These are phyloP conservation scores for Physcomitrium patens DNA, from an alignment of 225 moss, liverwort and hornwort species.

Conservation along the genomic window DNA sequence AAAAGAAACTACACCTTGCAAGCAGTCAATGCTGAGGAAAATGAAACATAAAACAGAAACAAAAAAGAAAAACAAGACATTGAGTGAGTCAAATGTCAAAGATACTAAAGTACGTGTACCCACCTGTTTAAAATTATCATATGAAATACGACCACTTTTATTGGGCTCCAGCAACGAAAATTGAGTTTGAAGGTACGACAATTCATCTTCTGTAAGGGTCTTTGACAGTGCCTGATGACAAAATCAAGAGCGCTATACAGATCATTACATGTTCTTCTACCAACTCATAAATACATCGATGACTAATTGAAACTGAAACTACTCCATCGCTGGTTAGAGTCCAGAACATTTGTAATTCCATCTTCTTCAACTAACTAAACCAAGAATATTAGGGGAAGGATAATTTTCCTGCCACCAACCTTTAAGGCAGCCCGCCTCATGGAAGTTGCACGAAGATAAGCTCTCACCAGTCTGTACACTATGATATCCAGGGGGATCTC, in stretches of 20 bases:
- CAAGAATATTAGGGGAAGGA: too few species aligned
- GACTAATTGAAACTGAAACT: background rate
- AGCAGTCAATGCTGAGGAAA: background rate
- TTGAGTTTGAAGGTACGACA: constrained; percentile 71
- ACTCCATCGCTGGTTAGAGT: too few species aligned
- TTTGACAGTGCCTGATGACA: constrained; percentile 53
- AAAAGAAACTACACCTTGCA: background rate
- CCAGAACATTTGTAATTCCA: too few species aligned
- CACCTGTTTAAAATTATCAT: constrained; percentile 63
- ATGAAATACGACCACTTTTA: constrained; percentile 66
- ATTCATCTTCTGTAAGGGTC: constrained; percentile 72
- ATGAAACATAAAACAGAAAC: too few species aligned
- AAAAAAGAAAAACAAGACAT: too few species aligned
- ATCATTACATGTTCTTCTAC: background rate
- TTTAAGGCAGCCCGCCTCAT: constrained; percentile 74
- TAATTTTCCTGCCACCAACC: constrained; percentile 35
- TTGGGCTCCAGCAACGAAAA: constrained; percentile 78
- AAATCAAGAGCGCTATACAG: background rate
- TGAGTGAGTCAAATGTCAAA: too few species aligned
- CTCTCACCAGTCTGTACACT: constrained; percentile 75
- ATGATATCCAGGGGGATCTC: constrained; percentile 73
- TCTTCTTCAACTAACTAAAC: too few species aligned
- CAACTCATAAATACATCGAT: background rate
- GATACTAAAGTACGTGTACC: background rate
- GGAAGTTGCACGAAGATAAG: constrained; percentile 69